Base-by-base conservation (phyloP, 1,284 basidiomycete species). In the Salmacisia buchloeana region DNA sequence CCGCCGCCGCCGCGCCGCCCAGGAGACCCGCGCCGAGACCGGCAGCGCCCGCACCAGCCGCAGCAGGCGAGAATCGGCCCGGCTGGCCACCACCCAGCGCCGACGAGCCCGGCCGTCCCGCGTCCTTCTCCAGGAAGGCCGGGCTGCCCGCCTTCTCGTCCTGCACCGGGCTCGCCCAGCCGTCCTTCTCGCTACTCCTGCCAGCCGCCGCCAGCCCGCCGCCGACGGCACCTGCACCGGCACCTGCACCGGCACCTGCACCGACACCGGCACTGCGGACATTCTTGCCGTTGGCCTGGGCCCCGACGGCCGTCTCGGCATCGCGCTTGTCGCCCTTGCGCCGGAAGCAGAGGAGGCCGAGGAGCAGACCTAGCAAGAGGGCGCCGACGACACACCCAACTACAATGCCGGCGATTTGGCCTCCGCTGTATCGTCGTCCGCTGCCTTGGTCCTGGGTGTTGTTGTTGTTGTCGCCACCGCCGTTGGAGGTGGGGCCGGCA, bases 311-410 rank as follows among this genome's bases (percentile, higher is more conserved):
- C 7, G 58, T 54, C 38, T 72, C 71, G 45, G 23, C 39, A 45
- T 65, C 63, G 45, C 68, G 65, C 3, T 36, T 12, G 31, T 41
- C 36, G 39, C 49, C 31, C 33, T 54, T 45, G 35, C 45, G 45
- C 12, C 23, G 27, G 58, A 69, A 62, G 66, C 64, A 57, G 63
- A 70, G 67, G 3, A 67, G 54, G 31, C 66, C 69, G 41, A 69
- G 46, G 10, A 76, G 60, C 3, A 69, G 70, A 60, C 71, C 73
- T 31, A 76, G 64, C 23, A 76, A 58, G 4, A 69, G 62, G 31
- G 71, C 74, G 46, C 73, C 74, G 2, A 72, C 60, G 57, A 70
- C 63, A 60, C 62, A 69, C 21, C 74, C 73, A 10, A 69, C 67
- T 43, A 76, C 63, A 52, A 75, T 69, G 21, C 74, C 74, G 15